Evolutionary conservation across 2,329 filamentous ascomycete species (phyloP).

Genomic region (Fulvia fulva): DNA sequence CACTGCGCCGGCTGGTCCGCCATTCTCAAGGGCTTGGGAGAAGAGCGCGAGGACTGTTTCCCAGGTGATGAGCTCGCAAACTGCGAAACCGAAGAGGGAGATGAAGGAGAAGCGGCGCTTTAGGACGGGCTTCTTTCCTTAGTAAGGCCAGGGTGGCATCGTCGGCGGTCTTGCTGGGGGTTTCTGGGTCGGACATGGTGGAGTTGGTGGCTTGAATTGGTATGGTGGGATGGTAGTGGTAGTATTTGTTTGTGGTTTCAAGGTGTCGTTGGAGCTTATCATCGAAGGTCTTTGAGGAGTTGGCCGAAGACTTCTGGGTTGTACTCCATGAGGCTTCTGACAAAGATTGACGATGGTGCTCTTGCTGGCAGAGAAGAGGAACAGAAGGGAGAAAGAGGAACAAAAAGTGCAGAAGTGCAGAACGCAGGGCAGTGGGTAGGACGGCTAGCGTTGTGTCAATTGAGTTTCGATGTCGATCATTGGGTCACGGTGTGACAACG

Average conservation of each 20-base stretch:
- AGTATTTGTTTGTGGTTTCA: conserved; percentile 1
- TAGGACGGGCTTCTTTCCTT: conserved; percentile 45
- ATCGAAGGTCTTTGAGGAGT: conserved; percentile 31
- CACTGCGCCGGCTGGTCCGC: conserved; percentile 47
- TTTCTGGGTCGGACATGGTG: conserved; percentile 19
- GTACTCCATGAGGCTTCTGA: conserved; percentile 28
- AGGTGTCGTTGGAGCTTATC: conserved; percentile 5
- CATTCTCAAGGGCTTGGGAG: conserved; percentile 41
- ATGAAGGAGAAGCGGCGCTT: conserved; percentile 42
- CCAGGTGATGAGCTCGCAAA: conserved; percentile 46
- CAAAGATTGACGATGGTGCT: background rate
- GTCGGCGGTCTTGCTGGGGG: conserved; percentile 27
- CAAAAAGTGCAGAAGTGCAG: background rate
- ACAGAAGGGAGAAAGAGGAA: background rate
- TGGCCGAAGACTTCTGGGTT: conserved; percentile 32
- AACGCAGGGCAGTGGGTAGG: background rate
- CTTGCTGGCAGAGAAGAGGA: background rate
- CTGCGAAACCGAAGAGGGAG: conserved; percentile 43
- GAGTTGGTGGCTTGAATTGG: background rate
- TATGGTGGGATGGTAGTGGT: background rate
- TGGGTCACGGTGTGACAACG: background rate
- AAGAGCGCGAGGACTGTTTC: conserved; percentile 45
- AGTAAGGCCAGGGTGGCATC: conserved; percentile 39
- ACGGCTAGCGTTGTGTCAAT: background rate
- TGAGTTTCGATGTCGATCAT: background rate